Evolutionary conservation across 2,329 filamentous ascomycete genomes (phyloP).

Genomic region (Gaeumannomyces sp.): DNA sequence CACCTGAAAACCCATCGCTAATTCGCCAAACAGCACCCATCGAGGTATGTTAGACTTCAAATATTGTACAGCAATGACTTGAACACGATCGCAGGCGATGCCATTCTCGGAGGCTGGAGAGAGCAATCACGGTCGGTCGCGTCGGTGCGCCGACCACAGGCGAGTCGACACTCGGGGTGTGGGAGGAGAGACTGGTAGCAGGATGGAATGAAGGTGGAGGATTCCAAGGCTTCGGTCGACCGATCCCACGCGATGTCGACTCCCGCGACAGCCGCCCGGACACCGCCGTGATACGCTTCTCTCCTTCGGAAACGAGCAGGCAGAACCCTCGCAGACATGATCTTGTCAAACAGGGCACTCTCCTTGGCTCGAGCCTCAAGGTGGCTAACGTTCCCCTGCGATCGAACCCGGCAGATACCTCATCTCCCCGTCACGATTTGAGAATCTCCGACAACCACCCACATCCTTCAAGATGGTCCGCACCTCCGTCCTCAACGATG

Average conservation of each 20-base stretch:
- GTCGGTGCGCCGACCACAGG: neutral
- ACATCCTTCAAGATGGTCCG: conserved; percentile 84
- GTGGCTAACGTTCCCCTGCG: conserved; percentile 45
- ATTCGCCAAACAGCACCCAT: conserved; percentile 1
- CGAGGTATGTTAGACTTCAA: conserved; percentile 15
- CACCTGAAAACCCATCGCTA: neutral
- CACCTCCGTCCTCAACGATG: conserved; percentile 99
- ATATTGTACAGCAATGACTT: conserved; percentile 20
- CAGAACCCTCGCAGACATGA: conserved; percentile 52
- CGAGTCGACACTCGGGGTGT: neutral
- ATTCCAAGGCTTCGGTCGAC: neutral
- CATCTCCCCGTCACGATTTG: conserved; percentile 58
- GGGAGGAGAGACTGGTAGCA: neutral
- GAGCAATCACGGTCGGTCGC: conserved; percentile 46
- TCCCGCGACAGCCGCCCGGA: conserved; percentile 24
- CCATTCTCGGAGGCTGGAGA: conserved; percentile 46
- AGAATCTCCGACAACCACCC: conserved; percentile 63
- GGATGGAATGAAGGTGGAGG: conserved; percentile 13
- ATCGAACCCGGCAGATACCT: conserved; percentile 53
- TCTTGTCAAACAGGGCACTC: conserved; percentile 52
- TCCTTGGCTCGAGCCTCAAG: conserved; percentile 56
- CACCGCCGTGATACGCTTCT: conserved; percentile 51
- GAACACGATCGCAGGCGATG: conserved; percentile 20
- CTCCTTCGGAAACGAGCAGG: conserved; percentile 59
- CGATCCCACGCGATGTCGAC: neutral